Conservation (phyloP, 352 stramenopile genomes). For the Globisporangium iwayamae region DNA sequence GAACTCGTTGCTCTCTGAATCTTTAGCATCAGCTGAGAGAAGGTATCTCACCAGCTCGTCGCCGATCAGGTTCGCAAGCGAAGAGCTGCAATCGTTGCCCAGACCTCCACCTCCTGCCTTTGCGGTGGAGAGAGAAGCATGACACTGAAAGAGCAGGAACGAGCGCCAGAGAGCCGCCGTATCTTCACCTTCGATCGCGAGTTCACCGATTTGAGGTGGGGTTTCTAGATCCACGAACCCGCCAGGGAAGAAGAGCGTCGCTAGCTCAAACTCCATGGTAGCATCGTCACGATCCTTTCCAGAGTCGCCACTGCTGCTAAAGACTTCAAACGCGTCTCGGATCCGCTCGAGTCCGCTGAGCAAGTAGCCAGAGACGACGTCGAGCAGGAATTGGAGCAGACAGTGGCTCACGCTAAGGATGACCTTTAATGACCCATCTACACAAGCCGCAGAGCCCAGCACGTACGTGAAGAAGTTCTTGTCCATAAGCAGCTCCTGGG, state of each 20-base stretch:
- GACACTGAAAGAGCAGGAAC: slow-evolving; percentile 45
- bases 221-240: slow-evolving; percentile 26
- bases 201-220: slow-evolving; percentile 40
- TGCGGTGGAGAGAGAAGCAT: background rate
- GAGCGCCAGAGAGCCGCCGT: slow-evolving; percentile 36
- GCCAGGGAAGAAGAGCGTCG: slow-evolving; percentile 33
- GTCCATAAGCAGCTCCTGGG: slow-evolving; percentile 36
- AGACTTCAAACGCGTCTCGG: slow-evolving; percentile 17
- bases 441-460: too few relatives aligned
- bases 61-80: slow-evolving; percentile 15
- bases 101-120: background rate
- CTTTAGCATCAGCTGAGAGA: background rate
- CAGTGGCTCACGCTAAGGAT: slow-evolving; percentile 20
- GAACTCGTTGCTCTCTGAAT: background rate
- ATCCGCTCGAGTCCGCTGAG: slow-evolving; percentile 53
- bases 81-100: background rate
- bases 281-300: background rate
- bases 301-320: background rate
- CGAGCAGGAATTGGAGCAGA: slow-evolving; percentile 50
- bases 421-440: slow-evolving; percentile 1
- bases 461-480: slow-evolving; percentile 11
- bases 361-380: slow-evolving; percentile 45
- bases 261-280: slow-evolving; percentile 15
- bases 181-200: slow-evolving; percentile 44
- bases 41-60: background rate